phyloP scores from a whole-genome alignment of 208 protist species.

The Leishmania aethiopica region DNA sequence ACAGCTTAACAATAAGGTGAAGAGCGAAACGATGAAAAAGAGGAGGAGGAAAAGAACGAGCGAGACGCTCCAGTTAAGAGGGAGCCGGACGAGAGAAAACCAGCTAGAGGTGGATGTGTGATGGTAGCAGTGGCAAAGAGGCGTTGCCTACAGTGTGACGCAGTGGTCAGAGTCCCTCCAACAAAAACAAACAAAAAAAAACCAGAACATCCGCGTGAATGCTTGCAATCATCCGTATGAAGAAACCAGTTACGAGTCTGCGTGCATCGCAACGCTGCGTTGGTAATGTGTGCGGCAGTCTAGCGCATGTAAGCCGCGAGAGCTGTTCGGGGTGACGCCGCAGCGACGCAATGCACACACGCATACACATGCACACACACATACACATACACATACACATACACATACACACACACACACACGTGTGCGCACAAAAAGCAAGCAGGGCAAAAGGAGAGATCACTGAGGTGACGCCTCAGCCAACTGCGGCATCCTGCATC shows the following conservation, averaged over 20 bases:
- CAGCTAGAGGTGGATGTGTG: not conserved
- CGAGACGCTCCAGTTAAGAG: not conserved
- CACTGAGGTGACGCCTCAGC: not conserved
- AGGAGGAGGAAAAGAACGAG: not conserved
- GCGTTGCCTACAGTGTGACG: not conserved
- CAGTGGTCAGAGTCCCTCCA: not conserved
- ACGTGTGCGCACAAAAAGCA: not conserved
- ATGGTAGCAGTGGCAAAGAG: not conserved
- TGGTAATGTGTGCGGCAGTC: not conserved
- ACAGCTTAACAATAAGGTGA: constrained; percentile 3
- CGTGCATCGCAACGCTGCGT: not conserved
- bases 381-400: not conserved
- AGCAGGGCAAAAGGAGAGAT: not conserved
- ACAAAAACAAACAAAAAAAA: not conserved
- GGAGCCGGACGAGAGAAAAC: not conserved
- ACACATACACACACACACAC: not conserved
- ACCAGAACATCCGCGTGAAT: not conserved
- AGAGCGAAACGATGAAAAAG: not conserved
- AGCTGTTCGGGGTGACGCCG: not conserved
- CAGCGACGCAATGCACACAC: not conserved
- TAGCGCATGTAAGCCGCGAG: not conserved
- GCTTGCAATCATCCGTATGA: not conserved
- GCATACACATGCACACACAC: no score
- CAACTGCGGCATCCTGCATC: not conserved
- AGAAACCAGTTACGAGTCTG: not conserved